Conservation (phyloP, 192 early-diverging fungal genomes). For the Mortierella alpina region DNA sequence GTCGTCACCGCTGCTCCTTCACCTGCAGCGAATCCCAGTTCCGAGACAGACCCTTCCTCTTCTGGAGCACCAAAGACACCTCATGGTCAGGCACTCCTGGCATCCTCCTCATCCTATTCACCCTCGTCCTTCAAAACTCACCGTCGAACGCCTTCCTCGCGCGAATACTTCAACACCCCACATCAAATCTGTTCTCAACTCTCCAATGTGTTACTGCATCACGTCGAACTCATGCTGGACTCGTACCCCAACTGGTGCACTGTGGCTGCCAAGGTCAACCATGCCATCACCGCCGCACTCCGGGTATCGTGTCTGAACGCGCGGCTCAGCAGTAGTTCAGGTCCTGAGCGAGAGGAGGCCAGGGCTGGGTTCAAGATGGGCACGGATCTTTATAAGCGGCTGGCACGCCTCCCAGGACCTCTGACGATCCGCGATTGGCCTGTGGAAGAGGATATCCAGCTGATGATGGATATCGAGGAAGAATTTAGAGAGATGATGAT, state of each 20-base stretch:
- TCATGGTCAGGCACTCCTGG: too few species aligned
- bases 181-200: slow-evolving; percentile 31
- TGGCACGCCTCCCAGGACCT: slow-evolving; percentile 22
- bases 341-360: slow-evolving; percentile 11
- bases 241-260: slow-evolving; percentile 31
- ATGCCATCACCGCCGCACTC: slow-evolving; percentile 21
- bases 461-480: slow-evolving; percentile 27
- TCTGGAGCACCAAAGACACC: too few species aligned
- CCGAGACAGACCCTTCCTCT: too few species aligned
- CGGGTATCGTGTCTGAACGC: slow-evolving; percentile 24
- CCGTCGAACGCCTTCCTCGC: too few species aligned
- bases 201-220: slow-evolving; percentile 23
- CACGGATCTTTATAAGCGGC: slow-evolving; percentile 17
- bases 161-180: slow-evolving; percentile 18
- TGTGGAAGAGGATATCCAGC: slow-evolving; percentile 24
- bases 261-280: slow-evolving; percentile 35
- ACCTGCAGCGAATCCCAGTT: too few species aligned
- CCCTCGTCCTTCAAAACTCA: too few species aligned
- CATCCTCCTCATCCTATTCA: too few species aligned
- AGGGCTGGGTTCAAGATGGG: slow-evolving; percentile 35
- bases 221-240: slow-evolving; percentile 42
- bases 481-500: slow-evolving; percentile 36
- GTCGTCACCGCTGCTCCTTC: too few species aligned
- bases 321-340: slow-evolving; percentile 4
- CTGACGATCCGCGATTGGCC: slow-evolving; percentile 22